These are phyloP conservation scores for Quercus variabilis DNA, from an alignment of 306 rosid genomes.

Conservation along the genomic window DNA sequence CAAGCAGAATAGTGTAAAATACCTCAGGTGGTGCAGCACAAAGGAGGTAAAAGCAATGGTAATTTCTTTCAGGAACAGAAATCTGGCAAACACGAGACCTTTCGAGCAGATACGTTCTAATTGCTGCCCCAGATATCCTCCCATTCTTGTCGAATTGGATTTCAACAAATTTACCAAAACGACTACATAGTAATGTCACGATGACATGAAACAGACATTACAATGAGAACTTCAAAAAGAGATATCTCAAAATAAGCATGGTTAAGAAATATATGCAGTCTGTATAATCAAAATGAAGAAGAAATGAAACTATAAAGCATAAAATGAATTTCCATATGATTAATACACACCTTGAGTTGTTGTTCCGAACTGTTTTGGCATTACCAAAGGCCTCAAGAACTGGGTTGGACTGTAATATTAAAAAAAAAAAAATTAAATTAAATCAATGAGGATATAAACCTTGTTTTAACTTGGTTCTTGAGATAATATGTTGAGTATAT, in stretches of 20 bases:
- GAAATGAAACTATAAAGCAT: no score
- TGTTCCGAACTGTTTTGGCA: conserved; percentile 95
- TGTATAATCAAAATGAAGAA: no score
- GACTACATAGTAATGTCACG: conserved; percentile 66
- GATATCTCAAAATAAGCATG: no score
- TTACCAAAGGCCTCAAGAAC: conserved; percentile 99
- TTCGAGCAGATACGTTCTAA: conserved; percentile 90
- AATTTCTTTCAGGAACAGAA: conserved; percentile 95
- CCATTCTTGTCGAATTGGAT: conserved; percentile 97
- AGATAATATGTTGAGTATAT: no score
- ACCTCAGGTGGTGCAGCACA: conserved; percentile 96
- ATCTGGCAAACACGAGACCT: conserved; percentile 97
- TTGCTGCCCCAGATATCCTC: conserved; percentile 96
- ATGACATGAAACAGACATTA: conserved; percentile 13
- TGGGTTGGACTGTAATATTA: conserved; percentile 81
- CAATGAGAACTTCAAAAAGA: background rate
- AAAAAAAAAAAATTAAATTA: background rate
- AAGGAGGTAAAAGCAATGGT: conserved; percentile 98
- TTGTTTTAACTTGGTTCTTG: no score
- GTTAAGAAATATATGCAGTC: no score
- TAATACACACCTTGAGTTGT: conserved; percentile 85
- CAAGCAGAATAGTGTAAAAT: conserved; percentile 23
- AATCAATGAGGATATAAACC: background rate
- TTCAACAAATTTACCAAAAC: conserved; percentile 98
- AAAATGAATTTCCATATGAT: background rate